Evolutionary conservation across 1,284 basidiomycete genomes (phyloP).

Genomic region (Mycena sp.): DNA sequence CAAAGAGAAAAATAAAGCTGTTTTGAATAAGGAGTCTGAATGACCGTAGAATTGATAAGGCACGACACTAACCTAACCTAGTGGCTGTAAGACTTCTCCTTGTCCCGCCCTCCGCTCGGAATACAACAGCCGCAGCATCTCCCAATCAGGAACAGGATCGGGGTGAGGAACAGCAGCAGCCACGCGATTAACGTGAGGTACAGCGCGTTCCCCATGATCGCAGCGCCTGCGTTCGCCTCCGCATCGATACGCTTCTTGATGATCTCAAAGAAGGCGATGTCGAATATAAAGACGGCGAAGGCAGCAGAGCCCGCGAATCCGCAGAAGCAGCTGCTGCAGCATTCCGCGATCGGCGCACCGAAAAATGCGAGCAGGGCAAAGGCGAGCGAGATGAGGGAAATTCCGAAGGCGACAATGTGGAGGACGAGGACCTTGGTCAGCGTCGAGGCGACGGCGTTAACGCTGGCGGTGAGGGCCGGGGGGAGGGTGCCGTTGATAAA

Average conservation of each 20-base stretch:
- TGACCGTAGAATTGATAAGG: too few species aligned
- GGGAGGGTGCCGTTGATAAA: slow-evolving; percentile 25
- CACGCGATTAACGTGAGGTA: slow-evolving; percentile 18
- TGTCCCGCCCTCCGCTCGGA: too few species aligned
- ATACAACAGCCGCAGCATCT: slow-evolving; percentile 20
- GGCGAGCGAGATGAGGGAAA: slow-evolving; percentile 25
- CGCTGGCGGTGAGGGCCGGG: slow-evolving; percentile 7
- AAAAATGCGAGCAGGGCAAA: slow-evolving; percentile 25
- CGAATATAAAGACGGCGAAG: slow-evolving; percentile 24
- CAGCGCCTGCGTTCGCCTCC: slow-evolving; percentile 7
- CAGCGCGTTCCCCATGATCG: slow-evolving; percentile 19
- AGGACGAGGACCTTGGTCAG: slow-evolving; percentile 28
- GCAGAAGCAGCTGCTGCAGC: slow-evolving; percentile 26
- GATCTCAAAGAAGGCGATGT: slow-evolving; percentile 24
- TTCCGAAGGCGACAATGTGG: slow-evolving; percentile 27
- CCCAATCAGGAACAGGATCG: slow-evolving; percentile 15
- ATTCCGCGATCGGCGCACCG: slow-evolving; percentile 26
- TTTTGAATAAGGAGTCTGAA: too few species aligned
- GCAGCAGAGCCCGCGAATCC: slow-evolving; percentile 23
- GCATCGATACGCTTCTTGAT: slow-evolving; percentile 14
- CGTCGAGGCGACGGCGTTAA: slow-evolving; percentile 19
- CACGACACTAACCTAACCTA: too few species aligned
- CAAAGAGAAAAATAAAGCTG: too few species aligned
- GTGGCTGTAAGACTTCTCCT: too few species aligned
- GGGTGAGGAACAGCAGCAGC: slow-evolving; percentile 15